A percentile compares a stretch with the other conserved stretches of the same genome.
Evolutionary conservation across 2,329 filamentous ascomycete genomes (phyloP).

Genomic region (Ceratocystis albifundus): DNA sequence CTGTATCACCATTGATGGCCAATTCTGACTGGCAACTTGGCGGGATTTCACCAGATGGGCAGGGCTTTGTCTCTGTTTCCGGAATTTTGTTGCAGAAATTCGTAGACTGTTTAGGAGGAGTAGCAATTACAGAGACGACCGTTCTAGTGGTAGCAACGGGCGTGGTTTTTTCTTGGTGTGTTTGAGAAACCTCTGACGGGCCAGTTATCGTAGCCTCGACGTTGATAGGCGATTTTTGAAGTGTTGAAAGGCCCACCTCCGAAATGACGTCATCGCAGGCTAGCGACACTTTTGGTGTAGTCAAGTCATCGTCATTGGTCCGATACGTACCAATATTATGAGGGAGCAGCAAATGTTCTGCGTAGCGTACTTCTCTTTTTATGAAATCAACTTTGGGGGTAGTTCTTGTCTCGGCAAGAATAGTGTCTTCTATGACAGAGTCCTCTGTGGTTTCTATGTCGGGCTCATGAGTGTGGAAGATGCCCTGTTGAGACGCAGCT

Average conservation of each 20-base stretch:
- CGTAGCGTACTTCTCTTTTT: neutral
- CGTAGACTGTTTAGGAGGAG: neutral
- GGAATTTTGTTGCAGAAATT: neutral
- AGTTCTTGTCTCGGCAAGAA: neutral
- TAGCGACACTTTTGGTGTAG: neutral
- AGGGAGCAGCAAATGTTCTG: neutral
- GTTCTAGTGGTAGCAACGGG: neutral
- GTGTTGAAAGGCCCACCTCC: neutral
- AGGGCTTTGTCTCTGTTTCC: neutral
- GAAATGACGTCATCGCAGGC: slow-evolving; percentile 10
- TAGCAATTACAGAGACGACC: neutral
- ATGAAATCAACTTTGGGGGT: neutral
- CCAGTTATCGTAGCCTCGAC: neutral
- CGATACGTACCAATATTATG: neutral
- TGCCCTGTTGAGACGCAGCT: neutral
- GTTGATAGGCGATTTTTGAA: neutral
- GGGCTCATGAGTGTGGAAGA: neutral
- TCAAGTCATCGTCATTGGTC: neutral
- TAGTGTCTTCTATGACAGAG: slow-evolving; percentile 19
- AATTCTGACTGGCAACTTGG: neutral
- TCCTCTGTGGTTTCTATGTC: neutral
- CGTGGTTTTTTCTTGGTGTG: neutral
- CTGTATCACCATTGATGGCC: neutral
- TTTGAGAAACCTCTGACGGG: slow-evolving; percentile 1
- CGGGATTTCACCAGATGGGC: neutral